Evolutionary conservation across 768 basidiomycete species (phyloP), one percentile per base, ranked within the genome.

Genomic region (Trametes gibbosa): DNA sequence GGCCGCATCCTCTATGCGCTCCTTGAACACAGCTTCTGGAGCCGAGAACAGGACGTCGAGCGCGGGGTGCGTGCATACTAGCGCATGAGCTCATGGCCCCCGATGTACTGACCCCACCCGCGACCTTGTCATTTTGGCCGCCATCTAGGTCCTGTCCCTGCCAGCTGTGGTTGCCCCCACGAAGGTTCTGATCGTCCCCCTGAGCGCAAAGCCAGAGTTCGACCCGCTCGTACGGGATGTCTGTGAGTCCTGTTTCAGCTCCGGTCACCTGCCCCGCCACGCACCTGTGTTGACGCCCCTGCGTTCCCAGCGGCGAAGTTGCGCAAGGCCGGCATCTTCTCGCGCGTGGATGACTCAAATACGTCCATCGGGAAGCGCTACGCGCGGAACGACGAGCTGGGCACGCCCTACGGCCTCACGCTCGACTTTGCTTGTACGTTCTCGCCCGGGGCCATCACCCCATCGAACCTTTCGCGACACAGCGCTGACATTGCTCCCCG

Each of bases 21-120:
- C 51, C 85, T 99, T 34, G 97, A 99, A 73, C 97, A 98, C 78
- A 86, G 84, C 67, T 99, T 88, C 81, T 98, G 96, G 97, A 84
- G 84, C 59, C 85, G 97, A 70, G 95, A 93, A 69, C 84, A 91
- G 68, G 96, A 98, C 72, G 77, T 91, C 25, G 90, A 94, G 62
- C 90, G 96, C 66, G 90, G 86, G 60, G 94, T 92, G 73, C 69
- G 89, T 79, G n/a, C 60, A 51, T 41, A 50, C 29, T 54, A 48
- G 53, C 53, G 35, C 54, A 56, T 65, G 52, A 46, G 51, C 49
- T 45, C 41, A 61, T 63, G 63, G 64, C 55, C 62, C 61, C 52
- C 25, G 50, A 61, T 34, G 52, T 53, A 57, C 58, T 60, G 56
- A 59, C 54, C 19, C 59, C 57, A 57, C 40, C 50, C 19, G 42